Conservation (phyloP, 1,139 yeast genomes). For the Blastobotrys arbuscula region DNA sequence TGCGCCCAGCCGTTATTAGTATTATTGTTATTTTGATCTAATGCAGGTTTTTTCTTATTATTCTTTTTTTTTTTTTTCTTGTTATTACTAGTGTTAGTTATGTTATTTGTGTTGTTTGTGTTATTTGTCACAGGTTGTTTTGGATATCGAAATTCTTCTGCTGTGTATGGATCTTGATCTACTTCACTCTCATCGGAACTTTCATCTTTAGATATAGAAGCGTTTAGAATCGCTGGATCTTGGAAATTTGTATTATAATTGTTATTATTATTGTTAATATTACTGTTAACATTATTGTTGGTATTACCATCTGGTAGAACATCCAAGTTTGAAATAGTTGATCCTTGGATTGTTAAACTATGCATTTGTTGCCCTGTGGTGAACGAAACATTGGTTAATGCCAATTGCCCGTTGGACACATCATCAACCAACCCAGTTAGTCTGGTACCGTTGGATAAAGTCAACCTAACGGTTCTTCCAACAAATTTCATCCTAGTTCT, state of each 20-base stretch:
- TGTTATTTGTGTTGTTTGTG: slow-evolving; percentile 8
- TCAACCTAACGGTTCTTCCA: slow-evolving; percentile 28
- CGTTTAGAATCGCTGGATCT: slow-evolving; percentile 31
- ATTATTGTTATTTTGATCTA: slow-evolving; percentile 10
- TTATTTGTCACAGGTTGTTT: slow-evolving; percentile 2
- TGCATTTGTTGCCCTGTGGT: slow-evolving; percentile 20
- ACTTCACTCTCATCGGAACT: slow-evolving; percentile 21
- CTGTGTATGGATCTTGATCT: slow-evolving; percentile 22
- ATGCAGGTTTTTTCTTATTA: not conserved
- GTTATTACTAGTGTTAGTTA: not conserved
- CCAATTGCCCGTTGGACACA: slow-evolving; percentile 29
- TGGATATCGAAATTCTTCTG: slow-evolving; percentile 16
- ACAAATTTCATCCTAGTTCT: slow-evolving; percentile 23
- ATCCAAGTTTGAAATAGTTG: slow-evolving; percentile 29
- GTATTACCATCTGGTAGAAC: slow-evolving; percentile 21
- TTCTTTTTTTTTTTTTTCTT: slow-evolving; percentile 5
- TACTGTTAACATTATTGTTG: not conserved
- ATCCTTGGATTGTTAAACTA: slow-evolving; percentile 24
- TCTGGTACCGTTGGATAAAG: slow-evolving; percentile 25
- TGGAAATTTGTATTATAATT: not conserved
- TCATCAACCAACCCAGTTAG: slow-evolving; percentile 31
- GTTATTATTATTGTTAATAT: not conserved
- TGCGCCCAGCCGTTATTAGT: slow-evolving; percentile 26
- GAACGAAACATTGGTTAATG: slow-evolving; percentile 26
- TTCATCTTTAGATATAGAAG: slow-evolving; percentile 17